phyloP scores from a whole-genome alignment of 192 early-diverging fungal species.

The Fimicolochytrium jonesii region DNA sequence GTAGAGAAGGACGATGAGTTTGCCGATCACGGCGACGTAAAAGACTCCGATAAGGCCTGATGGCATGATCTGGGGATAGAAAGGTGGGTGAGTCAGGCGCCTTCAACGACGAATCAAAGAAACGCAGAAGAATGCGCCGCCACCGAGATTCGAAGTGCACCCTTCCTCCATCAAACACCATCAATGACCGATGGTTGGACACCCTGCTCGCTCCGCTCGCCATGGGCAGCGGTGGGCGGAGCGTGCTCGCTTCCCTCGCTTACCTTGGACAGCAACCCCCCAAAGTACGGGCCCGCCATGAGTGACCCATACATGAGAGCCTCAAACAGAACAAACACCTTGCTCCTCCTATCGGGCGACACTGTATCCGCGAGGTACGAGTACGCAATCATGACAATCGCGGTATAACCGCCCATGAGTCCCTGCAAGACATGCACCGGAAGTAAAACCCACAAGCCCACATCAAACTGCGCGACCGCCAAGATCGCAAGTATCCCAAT shows the following conservation, averaged over 20 bases:
- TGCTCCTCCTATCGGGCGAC: slow-evolving; percentile 8
- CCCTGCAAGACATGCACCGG: slow-evolving; percentile 29
- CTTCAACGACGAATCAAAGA: too few species aligned
- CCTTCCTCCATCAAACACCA: too few species aligned
- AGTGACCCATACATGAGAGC: slow-evolving; percentile 32
- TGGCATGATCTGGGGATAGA: slow-evolving; percentile 13
- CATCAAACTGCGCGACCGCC: slow-evolving; percentile 22
- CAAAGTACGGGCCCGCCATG: slow-evolving; percentile 35
- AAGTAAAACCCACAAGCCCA: slow-evolving; percentile 38
- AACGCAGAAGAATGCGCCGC: too few species aligned
- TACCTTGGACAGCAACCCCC: slow-evolving; percentile 28
- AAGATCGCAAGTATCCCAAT: slow-evolving; percentile 25
- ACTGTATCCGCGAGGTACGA: slow-evolving; percentile 41
- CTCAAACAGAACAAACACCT: slow-evolving; percentile 33
- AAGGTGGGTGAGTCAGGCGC: too few species aligned
- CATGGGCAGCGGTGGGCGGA: too few species aligned
- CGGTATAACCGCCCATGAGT: slow-evolving; percentile 28
- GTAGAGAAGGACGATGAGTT: slow-evolving; percentile 27
- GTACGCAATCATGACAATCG: slow-evolving; percentile 20
- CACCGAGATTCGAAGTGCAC: too few species aligned
- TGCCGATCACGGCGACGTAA: slow-evolving; percentile 19
- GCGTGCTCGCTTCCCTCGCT: too few species aligned
- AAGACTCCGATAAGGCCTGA: slow-evolving; percentile 32
- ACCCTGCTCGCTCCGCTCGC: too few species aligned
- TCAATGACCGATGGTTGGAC: too few species aligned